Conservation (phyloP, 495 filamentous ascomycete genomes). For the Trichoderma asperelloides region DNA sequence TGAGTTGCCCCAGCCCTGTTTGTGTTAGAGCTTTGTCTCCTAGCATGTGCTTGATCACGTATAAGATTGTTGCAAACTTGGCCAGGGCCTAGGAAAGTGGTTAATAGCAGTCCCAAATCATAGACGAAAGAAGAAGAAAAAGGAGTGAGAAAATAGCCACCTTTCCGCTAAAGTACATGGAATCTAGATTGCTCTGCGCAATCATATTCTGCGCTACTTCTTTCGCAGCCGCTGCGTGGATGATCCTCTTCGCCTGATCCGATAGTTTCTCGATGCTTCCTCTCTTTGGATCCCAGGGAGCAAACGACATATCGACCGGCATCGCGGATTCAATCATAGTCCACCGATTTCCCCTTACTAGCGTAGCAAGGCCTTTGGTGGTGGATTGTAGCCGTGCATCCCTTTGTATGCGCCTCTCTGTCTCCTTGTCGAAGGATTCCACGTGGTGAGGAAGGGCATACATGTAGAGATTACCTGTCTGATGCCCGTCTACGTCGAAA, state of each 20-base stretch:
- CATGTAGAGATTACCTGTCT: conserved; percentile 57
- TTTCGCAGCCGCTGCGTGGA: conserved; percentile 46
- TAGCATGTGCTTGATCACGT: conserved; percentile 58
- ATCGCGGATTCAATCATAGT: conserved; percentile 66
- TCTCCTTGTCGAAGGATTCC: conserved; percentile 57
- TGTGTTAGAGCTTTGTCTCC: conserved; percentile 50
- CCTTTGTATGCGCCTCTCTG: conserved; percentile 25
- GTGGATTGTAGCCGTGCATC: conserved; percentile 63
- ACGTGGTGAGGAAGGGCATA: conserved; percentile 86
- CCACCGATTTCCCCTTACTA: conserved; percentile 68
- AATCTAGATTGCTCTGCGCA: conserved; percentile 64
- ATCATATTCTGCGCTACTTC: conserved; percentile 69
- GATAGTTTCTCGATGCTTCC: conserved; percentile 47
- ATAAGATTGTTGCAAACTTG: conserved; percentile 72
- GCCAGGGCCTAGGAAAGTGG: conserved; percentile 51
- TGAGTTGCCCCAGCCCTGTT: conserved; percentile 56
- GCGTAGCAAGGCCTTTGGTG: conserved; percentile 73
- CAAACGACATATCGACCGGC: conserved; percentile 63
- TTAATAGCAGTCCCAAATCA: conserved; percentile 17
- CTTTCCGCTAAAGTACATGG: conserved; percentile 95
- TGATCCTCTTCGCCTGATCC: conserved; percentile 38
- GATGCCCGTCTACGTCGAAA: conserved; percentile 59
- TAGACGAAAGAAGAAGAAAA: not conserved
- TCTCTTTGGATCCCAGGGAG: conserved; percentile 56
- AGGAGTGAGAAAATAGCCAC: conserved; percentile 20